Conservation (phyloP, 306 rosid genomes). For the Trichosanthes cucumerina region DNA sequence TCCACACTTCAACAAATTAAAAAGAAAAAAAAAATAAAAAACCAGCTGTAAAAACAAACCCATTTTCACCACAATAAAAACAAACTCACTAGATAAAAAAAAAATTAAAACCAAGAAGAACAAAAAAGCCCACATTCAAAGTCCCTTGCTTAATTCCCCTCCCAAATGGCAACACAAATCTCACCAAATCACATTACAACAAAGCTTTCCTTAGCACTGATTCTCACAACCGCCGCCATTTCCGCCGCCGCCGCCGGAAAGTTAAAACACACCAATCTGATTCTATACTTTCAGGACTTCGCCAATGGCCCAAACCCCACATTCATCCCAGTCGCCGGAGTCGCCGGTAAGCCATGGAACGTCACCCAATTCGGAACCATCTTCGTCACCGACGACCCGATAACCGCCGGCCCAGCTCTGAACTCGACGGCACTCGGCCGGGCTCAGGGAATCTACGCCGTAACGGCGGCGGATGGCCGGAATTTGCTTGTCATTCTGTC, state of each 20-base stretch:
- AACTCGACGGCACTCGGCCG: slow-evolving; percentile 6
- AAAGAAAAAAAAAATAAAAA: not conserved
- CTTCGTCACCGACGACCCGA: slow-evolving; percentile 10
- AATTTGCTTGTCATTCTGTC: not conserved
- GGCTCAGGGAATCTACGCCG: slow-evolving; percentile 9
- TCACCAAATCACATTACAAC: not conserved
- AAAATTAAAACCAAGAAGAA: not conserved
- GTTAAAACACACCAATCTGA: slow-evolving; percentile 12
- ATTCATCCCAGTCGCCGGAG: slow-evolving; percentile 11
- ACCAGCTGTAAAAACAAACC: not conserved
- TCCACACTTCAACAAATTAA: not conserved
- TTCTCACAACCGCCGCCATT: not conserved
- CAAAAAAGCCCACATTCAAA: not conserved
- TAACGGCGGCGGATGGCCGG: slow-evolving; percentile 1
- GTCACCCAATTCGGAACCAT: slow-evolving; percentile 14
- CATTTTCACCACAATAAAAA: not conserved
- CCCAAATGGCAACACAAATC: not conserved
- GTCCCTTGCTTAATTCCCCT: not conserved
- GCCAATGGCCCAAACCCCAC: slow-evolving; percentile 13
- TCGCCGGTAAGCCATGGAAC: slow-evolving; percentile 12
- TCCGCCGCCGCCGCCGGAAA: not conserved
- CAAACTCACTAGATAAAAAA: not conserved
- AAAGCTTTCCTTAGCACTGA: not conserved
- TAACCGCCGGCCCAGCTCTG: not conserved
- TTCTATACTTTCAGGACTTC: slow-evolving; percentile 11